phyloP scores from a whole-genome alignment of 805 yeast genomes.

The Kazachstania martiniae region DNA sequence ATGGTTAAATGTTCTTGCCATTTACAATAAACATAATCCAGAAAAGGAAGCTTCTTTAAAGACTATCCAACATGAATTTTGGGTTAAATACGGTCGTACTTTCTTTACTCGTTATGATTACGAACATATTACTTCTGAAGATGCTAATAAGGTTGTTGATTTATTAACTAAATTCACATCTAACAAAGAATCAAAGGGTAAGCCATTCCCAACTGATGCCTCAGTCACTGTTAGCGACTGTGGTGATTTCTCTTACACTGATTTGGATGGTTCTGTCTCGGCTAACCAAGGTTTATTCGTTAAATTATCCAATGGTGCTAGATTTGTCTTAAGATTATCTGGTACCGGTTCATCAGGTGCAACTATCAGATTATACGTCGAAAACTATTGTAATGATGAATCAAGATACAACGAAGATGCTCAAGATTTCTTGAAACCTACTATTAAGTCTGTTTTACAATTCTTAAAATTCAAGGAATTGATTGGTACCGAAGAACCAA shows the following conservation, averaged over 20 bases:
- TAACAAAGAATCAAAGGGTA: constrained; percentile 37
- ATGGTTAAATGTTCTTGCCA: constrained; percentile 92
- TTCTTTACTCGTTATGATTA: constrained; percentile 93
- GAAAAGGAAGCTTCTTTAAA: constrained; percentile 54
- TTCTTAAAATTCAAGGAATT: constrained; percentile 63
- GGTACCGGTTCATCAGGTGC: constrained; percentile 99
- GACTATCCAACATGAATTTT: constrained; percentile 72
- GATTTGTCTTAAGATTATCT: constrained; percentile 82
- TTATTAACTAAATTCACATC: constrained; percentile 35
- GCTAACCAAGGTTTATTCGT: constrained; percentile 79
- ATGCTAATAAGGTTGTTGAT: constrained; percentile 59
- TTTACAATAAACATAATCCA: constrained; percentile 54
- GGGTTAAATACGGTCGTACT: constrained; percentile 92
- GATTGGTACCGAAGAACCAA: constrained; percentile 78
- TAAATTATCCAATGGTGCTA: constrained; percentile 68
- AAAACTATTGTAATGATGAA: constrained; percentile 60
- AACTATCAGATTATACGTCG: constrained; percentile 85
- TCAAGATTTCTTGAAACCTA: constrained; percentile 55
- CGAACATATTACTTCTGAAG: constrained; percentile 69
- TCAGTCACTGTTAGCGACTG: constrained; percentile 56
- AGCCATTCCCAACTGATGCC: constrained; percentile 34
- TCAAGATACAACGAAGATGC: constrained; percentile 41
- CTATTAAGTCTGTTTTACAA: constrained; percentile 50
- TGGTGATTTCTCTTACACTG: constrained; percentile 86
- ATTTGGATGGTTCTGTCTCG: constrained; percentile 87